These are phyloP conservation scores for Aspergillus kassunensis DNA, from an alignment of 495 filamentous ascomycete genomes.

Conservation along the genomic window DNA sequence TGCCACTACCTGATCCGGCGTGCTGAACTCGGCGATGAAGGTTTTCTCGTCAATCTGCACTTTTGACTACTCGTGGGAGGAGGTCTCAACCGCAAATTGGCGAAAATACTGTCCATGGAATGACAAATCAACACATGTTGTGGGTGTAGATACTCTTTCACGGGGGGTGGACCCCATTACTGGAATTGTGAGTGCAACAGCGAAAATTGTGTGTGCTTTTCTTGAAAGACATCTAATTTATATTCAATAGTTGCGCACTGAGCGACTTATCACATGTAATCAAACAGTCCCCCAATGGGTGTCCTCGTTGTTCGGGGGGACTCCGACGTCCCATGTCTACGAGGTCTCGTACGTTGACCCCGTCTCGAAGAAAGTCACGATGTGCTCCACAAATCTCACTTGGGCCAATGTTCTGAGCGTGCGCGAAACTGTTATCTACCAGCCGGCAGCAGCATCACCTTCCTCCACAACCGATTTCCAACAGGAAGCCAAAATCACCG, in stretches of 20 bases:
- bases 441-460: not conserved
- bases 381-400: conserved; percentile 90
- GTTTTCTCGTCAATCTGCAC: conserved; percentile 84
- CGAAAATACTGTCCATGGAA: conserved; percentile 99
- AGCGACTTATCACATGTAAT: conserved; percentile 92
- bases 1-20: not conserved
- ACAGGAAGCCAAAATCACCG: conserved; percentile 72
- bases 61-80: conserved; percentile 97
- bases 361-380: conserved; percentile 74
- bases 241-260: conserved; percentile 70
- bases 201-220: not conserved
- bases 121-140: conserved; percentile 86
- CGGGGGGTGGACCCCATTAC: conserved; percentile 74
- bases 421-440: conserved; percentile 22
- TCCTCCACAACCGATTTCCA: not conserved
- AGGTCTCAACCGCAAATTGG: conserved; percentile 99
- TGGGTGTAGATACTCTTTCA: conserved; percentile 88
- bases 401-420: conserved; percentile 82
- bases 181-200: conserved; percentile 63
- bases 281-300: conserved; percentile 90
- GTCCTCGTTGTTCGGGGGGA: conserved; percentile 67
- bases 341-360: conserved; percentile 95
- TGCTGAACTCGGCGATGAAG: conserved; percentile 60
- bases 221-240: not conserved
- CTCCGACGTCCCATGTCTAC: conserved; percentile 75